phyloP scores from a whole-genome alignment of 2,329 filamentous ascomycete species.

The Chrysoporthe deuterocubensis region DNA sequence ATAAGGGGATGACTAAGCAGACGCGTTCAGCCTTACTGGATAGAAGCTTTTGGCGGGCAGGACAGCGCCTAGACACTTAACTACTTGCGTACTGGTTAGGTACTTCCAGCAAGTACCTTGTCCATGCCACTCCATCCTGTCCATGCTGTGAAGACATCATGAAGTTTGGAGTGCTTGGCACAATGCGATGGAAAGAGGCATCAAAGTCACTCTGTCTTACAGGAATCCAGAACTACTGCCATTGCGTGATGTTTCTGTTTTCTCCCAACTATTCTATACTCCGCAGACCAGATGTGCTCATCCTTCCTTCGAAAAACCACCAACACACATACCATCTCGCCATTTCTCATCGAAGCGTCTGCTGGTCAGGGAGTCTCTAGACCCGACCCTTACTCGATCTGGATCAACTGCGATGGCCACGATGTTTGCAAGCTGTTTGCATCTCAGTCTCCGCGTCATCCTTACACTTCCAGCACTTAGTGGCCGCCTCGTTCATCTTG shows the following conservation, averaged over 20 bases:
- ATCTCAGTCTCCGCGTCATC: constrained; percentile 31
- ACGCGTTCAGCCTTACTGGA: not conserved
- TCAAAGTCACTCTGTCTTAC: not conserved
- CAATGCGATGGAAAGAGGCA: not conserved
- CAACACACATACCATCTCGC: not conserved
- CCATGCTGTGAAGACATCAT: too few relatives aligned
- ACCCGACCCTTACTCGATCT: not conserved
- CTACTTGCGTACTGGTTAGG: too few relatives aligned
- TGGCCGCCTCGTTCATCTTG: constrained; percentile 37
- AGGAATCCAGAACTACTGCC: not conserved
- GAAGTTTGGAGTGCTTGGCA: too few relatives aligned
- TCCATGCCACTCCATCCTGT: too few relatives aligned
- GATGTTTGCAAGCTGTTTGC: not conserved
- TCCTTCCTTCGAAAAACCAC: not conserved
- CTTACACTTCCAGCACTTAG: constrained; percentile 46
- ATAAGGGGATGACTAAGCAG: constrained; percentile 13
- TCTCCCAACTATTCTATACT: not conserved
- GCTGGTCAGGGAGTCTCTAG: not conserved
- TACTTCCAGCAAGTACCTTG: too few relatives aligned
- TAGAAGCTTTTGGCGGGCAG: not conserved
- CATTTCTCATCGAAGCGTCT: not conserved
- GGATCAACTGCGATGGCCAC: too few relatives aligned
- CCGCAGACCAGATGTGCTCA: not conserved
- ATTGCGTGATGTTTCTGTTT: not conserved
- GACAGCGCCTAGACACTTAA: too few relatives aligned